These are phyloP conservation scores for Ascochyta rabiei DNA, from an alignment of 2,329 filamentous ascomycete genomes.

Conservation along the genomic window DNA sequence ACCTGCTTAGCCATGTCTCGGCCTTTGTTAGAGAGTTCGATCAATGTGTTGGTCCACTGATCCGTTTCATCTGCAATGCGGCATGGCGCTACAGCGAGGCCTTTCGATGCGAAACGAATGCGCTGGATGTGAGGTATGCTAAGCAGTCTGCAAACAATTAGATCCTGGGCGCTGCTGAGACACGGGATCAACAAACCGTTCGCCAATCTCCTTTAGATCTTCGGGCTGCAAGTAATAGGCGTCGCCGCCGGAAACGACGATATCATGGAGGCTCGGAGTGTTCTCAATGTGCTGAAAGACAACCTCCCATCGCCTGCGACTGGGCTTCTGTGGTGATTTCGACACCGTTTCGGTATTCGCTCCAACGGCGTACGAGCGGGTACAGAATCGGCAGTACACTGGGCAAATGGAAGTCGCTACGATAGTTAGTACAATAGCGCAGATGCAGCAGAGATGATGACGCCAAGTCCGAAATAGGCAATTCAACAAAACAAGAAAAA, in stretches of 20 bases:
- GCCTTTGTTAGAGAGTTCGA: conserved; percentile 59
- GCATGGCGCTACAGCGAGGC: conserved; percentile 63
- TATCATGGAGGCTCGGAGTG: conserved; percentile 59
- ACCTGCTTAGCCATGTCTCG: conserved; percentile 63
- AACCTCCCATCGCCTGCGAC: conserved; percentile 60
- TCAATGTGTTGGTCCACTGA: conserved; percentile 60
- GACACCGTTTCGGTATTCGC: conserved; percentile 59
- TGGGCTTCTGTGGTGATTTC: conserved; percentile 43
- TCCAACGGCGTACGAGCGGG: conserved; percentile 65
- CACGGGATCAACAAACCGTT: conserved; percentile 33
- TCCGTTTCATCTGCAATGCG: conserved; percentile 61
- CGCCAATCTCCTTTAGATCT: conserved; percentile 60
- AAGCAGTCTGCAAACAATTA: conserved; percentile 52
- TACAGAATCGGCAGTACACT: conserved; percentile 68
- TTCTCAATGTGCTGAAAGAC: conserved; percentile 63
- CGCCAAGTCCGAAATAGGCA: background rate
- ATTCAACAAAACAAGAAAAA: background rate
- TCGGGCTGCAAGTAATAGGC: conserved; percentile 63
- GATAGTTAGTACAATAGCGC: background rate
- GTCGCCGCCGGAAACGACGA: conserved; percentile 69
- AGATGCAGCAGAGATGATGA: background rate
- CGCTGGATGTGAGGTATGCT: conserved; percentile 64
- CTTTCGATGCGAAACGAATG: conserved; percentile 67
- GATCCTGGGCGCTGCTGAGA: background rate
- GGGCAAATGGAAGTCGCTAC: conserved; percentile 64